Evolutionary conservation across 306 rosid genomes (phyloP), one percentile per base, ranked within the genome.

Genomic region (Quercus dentata): DNA sequence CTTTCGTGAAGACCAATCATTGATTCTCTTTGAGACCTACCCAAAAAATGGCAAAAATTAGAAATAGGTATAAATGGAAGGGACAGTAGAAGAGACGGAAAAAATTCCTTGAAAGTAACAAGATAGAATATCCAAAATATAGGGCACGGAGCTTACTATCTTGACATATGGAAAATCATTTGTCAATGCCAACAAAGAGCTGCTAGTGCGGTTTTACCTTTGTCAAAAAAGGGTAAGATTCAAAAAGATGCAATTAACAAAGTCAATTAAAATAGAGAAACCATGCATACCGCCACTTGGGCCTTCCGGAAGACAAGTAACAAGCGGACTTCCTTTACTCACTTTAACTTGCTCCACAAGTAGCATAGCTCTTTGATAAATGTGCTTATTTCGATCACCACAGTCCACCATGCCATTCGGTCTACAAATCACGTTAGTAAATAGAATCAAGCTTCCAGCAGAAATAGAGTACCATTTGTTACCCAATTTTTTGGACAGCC

Each of bases 1-100:
- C 97, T 93, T 87, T 96, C 99, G 30, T 87, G 98, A 74, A 96
- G 92, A 72, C 99, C 99, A 83, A 96, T 89, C 99, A 96, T 91
- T 65, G 98, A 17, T 85, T 93, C 98, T 56, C n/a, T 93, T 94
- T 51, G 99, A 96, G 78, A 96, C 86, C 99, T 96, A 80, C 46
- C 30, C 79, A 70, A 82, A 73, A 8, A 68, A 83, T 77, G 57
- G 28, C 64, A 38, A 75, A 68, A 67, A 58, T 64, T 52, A 85
- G 58, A 76, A 75, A 46, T 57, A 54, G 52, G 73, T 51, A 76
- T 69, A 76, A 75, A 77, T 44, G n/a, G 46, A 56, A 71, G 17
- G 15, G 65, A 58, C 33, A 21, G n/a, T 25, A 25, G 27, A 25
- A 25, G 27, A 25, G 27, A 25, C 2, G 0, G 27, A 0, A 25